phyloP scores from a whole-genome alignment of 192 early-diverging fungal species.

The Rhizophagus sp. region DNA sequence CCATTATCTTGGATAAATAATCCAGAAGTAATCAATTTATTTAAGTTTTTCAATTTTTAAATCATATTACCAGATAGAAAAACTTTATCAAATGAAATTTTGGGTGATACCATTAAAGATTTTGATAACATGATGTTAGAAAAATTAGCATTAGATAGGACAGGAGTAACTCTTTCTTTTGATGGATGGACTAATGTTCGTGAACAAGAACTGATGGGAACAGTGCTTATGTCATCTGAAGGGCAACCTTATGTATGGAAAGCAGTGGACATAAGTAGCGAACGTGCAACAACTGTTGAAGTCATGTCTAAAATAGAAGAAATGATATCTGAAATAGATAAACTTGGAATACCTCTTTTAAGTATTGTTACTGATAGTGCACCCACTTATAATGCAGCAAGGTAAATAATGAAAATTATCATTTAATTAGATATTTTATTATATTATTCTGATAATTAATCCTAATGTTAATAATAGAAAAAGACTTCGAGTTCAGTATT shows the following conservation, averaged over 20 bases:
- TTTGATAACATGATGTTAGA: background rate
- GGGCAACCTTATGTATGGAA: background rate
- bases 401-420: too few species aligned
- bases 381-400: too few species aligned
- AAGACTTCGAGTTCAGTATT: too few species aligned
- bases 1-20: constrained; percentile 1
- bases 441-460: too few species aligned
- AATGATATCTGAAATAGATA: background rate
- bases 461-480: too few species aligned
- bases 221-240: background rate
- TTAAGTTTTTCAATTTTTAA: background rate
- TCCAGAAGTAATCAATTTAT: background rate
- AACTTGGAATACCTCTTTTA: background rate
- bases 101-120: background rate
- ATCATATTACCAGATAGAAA: background rate
- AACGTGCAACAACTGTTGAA: background rate
- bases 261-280: background rate
- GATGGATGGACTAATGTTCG: constrained; percentile 21
- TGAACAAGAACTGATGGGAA: background rate
- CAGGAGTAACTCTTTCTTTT: background rate
- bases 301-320: background rate
- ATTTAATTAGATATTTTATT: too few species aligned
- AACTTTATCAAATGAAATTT: too few species aligned
- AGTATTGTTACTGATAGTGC: background rate
- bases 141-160: background rate